Percentiles rank a stretch among this genome's conserved stretches.
phyloP scores from a whole-genome alignment of 495 filamentous ascomycete species.

The Aspergillus avenaceus region DNA sequence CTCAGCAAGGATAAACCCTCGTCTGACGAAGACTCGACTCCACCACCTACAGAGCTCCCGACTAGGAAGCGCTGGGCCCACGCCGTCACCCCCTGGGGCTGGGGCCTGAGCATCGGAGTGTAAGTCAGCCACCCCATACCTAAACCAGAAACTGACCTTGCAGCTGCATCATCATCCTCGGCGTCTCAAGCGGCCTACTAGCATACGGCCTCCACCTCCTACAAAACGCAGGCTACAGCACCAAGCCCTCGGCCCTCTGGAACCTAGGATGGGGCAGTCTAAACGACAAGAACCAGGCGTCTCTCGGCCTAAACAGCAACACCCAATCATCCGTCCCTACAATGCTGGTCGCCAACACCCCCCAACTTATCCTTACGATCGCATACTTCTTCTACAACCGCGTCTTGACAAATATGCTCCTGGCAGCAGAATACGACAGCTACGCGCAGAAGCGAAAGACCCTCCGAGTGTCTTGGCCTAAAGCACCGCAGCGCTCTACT shows the following conservation, averaged over 20 bases:
- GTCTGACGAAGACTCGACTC: no score
- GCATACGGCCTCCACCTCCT: neutral
- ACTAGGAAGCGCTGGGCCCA: no score
- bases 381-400: neutral
- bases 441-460: neutral
- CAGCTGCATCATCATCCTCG: neutral
- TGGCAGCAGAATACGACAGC: neutral
- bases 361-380: neutral
- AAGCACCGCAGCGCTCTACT: neutral
- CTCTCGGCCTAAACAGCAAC: neutral
- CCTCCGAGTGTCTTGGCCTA: neutral
- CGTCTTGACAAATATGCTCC: neutral
- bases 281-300: neutral
- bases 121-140: no score
- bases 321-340: neutral
- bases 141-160: no score
- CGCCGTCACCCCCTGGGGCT: no score
- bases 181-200: neutral
- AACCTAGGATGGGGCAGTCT: neutral
- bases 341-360: neutral
- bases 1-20: no score
- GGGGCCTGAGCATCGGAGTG: no score
- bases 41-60: no score
- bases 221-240: neutral
- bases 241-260: neutral